These are phyloP conservation scores for Protea cynaroides DNA, from an alignment of 164 flowering plant genomes.

Conservation along the genomic window DNA sequence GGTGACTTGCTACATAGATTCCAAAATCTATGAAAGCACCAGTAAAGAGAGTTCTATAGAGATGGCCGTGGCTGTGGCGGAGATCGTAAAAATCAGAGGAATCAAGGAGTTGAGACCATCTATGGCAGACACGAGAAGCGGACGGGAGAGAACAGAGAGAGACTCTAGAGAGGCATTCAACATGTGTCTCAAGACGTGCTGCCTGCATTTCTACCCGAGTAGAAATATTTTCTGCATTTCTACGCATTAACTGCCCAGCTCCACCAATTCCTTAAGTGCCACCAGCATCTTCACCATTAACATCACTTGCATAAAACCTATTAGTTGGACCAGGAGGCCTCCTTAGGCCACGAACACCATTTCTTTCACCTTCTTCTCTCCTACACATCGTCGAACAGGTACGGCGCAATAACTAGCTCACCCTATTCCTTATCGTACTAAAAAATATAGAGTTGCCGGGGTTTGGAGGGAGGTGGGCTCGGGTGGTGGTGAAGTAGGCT, in stretches of 20 bases:
- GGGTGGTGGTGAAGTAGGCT: too few relatives aligned
- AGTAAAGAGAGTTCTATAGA: constrained; percentile 38
- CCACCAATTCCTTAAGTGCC: constrained; percentile 91
- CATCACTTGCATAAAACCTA: constrained; percentile 63
- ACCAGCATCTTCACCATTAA: constrained; percentile 69
- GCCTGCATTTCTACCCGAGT: constrained; percentile 94
- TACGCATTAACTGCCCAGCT: constrained; percentile 79
- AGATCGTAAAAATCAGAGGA: constrained; percentile 44
- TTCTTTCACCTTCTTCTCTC: constrained; percentile 87
- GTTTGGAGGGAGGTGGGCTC: too few relatives aligned
- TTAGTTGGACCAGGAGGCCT: constrained; percentile 58
- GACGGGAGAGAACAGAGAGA: constrained; percentile 52
- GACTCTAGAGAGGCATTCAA: constrained; percentile 66
- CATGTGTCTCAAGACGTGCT: constrained; percentile 95
- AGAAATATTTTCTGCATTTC: constrained; percentile 96
- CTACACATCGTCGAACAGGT: too few relatives aligned
- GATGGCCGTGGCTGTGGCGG: constrained; percentile 47
- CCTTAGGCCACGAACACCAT: constrained; percentile 84
- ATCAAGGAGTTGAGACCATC: constrained; percentile 43
- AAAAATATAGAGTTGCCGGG: too few relatives aligned
- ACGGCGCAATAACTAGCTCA: too few relatives aligned
- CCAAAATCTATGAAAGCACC: constrained; percentile 32
- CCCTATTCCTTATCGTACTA: too few relatives aligned
- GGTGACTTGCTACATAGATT: constrained; percentile 32
- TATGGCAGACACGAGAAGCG: constrained; percentile 54